Conservation (phyloP, 441 rosid species). For the Erodium texanum region DNA sequence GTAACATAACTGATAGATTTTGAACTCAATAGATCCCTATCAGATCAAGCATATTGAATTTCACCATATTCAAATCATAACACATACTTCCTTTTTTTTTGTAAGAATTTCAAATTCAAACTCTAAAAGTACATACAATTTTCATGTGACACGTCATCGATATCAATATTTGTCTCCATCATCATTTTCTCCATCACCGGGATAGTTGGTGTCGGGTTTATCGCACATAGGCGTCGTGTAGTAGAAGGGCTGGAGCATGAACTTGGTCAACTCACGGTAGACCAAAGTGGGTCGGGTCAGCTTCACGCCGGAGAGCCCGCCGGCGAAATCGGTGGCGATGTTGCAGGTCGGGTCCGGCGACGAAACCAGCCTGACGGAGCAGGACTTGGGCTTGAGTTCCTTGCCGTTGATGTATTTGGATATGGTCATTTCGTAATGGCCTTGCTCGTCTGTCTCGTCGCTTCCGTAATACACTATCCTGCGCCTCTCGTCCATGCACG, state of each 20-base stretch:
- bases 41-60: too few relatives aligned
- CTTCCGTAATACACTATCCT: slow-evolving; percentile 49
- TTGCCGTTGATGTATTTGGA: slow-evolving; percentile 37
- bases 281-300: slow-evolving; percentile 36
- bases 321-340: slow-evolving; percentile 52
- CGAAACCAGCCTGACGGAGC: slow-evolving; percentile 59
- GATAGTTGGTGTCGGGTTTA: slow-evolving; percentile 30
- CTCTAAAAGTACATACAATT: too few relatives aligned
- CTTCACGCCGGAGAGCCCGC: slow-evolving; percentile 51
- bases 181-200: neutral
- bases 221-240: slow-evolving; percentile 68
- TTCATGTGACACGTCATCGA: too few relatives aligned
- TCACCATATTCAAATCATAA: too few relatives aligned
- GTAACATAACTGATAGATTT: too few relatives aligned
- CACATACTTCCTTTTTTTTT: too few relatives aligned
- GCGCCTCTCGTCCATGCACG: slow-evolving; percentile 62
- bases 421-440: slow-evolving; percentile 47
- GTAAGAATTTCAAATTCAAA: too few relatives aligned
- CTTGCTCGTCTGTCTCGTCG: slow-evolving; percentile 51
- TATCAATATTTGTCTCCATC: slow-evolving; percentile 21
- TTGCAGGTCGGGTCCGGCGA: slow-evolving; percentile 53
- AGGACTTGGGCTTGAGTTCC: slow-evolving; percentile 30
- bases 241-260: slow-evolving; percentile 39
- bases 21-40: too few relatives aligned
- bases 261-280: slow-evolving; percentile 41